Base-by-base conservation (phyloP, 495 filamentous ascomycete genomes). In the Choiromyces venosus region DNA sequence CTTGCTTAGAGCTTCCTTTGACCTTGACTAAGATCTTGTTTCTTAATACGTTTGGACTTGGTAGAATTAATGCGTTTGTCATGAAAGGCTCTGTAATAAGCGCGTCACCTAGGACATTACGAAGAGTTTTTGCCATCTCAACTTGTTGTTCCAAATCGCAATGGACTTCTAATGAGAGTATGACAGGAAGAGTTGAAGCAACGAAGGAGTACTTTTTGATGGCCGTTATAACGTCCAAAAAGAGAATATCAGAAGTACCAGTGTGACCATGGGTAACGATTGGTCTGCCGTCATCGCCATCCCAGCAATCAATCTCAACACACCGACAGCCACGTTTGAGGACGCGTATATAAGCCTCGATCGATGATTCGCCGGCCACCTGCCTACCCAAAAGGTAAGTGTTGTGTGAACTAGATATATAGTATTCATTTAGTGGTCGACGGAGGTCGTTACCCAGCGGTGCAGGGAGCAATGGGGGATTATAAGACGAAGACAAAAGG, bases 401-500 rank as follows among this genome's bases (percentile, higher is more conserved):
- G 82, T 99, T 99, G 85, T 99, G 95, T 25, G 94, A 97, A 85
- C 93, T 97, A 5, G 94, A 97, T 74, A 98, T 95, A 87, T 93
- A 97, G 80, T 99, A 99, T 79, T 99, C 95, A 81, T 97, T 97
- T 80, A 99, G 83, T 0, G 95, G 95, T 38, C 91, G 89, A 76
- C 95, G 88, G 66, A 97, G 89, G 25, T 84, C 71, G 29, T 76
- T 66, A 2, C 65, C 42, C 39, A 72, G 37, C 18, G 74, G 74
- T 2, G 76, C 56, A 56, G 73, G 71, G 56, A 81, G 72, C 67
- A 81, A 74, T 67, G 80, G 80, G 39, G 79, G 79, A 29, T 81
- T 81, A 21, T 81, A 79, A 37, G 76, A 76, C 33, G 68, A 61
- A 33, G 94, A 98, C 36, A 89, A 87, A 16, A 99, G 85, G 76